phyloP scores from a whole-genome alignment of 768 basidiomycete species.

The Tephrocybe rancida region DNA sequence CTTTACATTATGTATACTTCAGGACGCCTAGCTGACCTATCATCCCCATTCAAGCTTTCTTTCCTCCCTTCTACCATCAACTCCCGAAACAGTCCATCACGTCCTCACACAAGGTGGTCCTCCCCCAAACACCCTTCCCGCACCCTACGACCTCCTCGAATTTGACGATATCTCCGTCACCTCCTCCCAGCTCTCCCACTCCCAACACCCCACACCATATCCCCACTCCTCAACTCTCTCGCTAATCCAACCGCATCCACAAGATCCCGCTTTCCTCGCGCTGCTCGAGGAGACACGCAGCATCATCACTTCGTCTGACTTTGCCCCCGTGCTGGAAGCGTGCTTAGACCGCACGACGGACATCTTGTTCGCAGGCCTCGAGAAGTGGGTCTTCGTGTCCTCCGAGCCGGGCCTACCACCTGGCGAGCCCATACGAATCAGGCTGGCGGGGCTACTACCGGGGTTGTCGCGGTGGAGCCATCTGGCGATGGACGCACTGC shows the following conservation, averaged over 20 bases:
- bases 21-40: neutral
- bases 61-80: conserved; percentile 58
- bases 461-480: conserved; percentile 80
- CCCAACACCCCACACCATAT: conserved; percentile 5
- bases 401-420: conserved; percentile 12
- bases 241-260: conserved; percentile 22
- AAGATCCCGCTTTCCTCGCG: conserved; percentile 53
- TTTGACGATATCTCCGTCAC: conserved; percentile 22
- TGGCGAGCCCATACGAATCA: conserved; percentile 51
- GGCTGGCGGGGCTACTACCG: conserved; percentile 81
- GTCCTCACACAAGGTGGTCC: conserved; percentile 69
- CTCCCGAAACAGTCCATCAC: conserved; percentile 68
- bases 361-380: conserved; percentile 64
- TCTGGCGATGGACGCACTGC: conserved; percentile 63
- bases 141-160: conserved; percentile 31
- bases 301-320: conserved; percentile 69
- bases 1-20: neutral
- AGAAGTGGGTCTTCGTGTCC: conserved; percentile 60
- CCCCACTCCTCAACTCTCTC: conserved; percentile 12
- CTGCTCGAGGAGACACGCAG: conserved; percentile 72
- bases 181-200: conserved; percentile 17
- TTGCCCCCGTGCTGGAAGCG: conserved; percentile 68
- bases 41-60: conserved; percentile 52
- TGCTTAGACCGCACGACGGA: conserved; percentile 72
- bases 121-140: conserved; percentile 28